A percentile compares a stretch with the other conserved stretches of the same genome.
Evolutionary conservation across 192 early-diverging fungal species (phyloP).

Genomic region (Mortierella claussenii): DNA sequence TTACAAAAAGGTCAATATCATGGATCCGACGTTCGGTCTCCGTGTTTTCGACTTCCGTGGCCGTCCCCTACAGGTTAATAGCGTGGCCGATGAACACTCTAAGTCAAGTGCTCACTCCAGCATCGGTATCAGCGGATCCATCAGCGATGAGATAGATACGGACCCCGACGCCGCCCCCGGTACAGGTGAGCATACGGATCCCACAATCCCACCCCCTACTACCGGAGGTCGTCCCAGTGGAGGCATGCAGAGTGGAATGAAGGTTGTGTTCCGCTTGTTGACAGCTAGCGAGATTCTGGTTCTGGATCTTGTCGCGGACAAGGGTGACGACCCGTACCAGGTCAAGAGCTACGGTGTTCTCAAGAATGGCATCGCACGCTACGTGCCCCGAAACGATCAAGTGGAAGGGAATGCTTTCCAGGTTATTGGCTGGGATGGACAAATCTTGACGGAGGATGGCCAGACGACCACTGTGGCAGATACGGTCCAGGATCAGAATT

Average conservation of each 20-base stretch:
- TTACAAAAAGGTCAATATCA: constrained; percentile 29
- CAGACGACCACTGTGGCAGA: neutral
- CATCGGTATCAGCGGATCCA: no score
- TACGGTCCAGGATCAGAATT: constrained; percentile 9
- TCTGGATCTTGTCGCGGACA: constrained; percentile 29
- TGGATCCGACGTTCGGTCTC: constrained; percentile 29
- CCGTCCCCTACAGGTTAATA: neutral
- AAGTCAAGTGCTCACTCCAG: no score
- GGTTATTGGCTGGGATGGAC: constrained; percentile 40
- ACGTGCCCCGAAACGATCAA: constrained; percentile 33
- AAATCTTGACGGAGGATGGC: constrained; percentile 21
- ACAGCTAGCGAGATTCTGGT: constrained; percentile 35
- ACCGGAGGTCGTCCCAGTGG: neutral
- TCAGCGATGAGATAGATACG: neutral
- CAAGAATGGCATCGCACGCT: constrained; percentile 35
- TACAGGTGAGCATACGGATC: neutral
- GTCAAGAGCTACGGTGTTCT: constrained; percentile 42
- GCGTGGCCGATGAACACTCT: no score
- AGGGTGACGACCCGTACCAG: constrained; percentile 35
- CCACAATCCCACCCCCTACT: neutral
- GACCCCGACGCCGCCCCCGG: neutral
- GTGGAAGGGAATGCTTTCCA: constrained; percentile 47
- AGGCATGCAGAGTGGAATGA: constrained; percentile 3
- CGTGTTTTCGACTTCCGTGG: constrained; percentile 37
- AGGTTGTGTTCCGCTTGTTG: constrained; percentile 45